A percentile compares a stretch with the other conserved stretches of the same genome.
phyloP scores from a whole-genome alignment of 176 grass and related monocot species.

The Aegilops speltoides region DNA sequence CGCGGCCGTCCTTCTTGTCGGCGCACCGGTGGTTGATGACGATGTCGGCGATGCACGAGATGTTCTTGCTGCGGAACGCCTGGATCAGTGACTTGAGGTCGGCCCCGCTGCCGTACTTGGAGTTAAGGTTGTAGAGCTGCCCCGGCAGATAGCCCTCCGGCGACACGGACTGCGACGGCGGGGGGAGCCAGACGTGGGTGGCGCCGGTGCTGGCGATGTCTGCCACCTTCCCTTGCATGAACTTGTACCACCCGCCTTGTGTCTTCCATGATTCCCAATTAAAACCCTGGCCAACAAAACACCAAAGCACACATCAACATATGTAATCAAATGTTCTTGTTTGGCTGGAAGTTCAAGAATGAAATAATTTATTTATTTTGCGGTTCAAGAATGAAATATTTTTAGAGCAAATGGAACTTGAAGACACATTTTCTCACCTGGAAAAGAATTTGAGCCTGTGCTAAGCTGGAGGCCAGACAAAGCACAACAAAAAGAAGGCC shows the following conservation, averaged over 20 bases:
- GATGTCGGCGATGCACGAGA: constrained; percentile 10
- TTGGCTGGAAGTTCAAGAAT: too few relatives aligned
- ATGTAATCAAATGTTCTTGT: background rate
- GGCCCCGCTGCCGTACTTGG: background rate
- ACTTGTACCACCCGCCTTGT: background rate
- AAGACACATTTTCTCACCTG: background rate
- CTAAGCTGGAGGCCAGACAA: background rate
- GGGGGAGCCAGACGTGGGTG: background rate
- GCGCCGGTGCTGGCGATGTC: background rate
- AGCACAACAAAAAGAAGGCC: background rate
- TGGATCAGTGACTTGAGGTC: background rate
- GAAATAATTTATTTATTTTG: too few relatives aligned
- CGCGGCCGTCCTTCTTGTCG: constrained; percentile 37
- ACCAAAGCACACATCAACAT: background rate
- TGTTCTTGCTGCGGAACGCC: too few relatives aligned
- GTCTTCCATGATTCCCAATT: constrained; percentile 7
- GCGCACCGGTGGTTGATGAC: constrained; percentile 54
- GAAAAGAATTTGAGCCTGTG: constrained; percentile 7
- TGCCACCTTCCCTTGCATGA: background rate
- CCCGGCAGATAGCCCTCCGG: background rate
- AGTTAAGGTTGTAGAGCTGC: background rate
- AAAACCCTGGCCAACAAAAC: background rate
- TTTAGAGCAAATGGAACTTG: too few relatives aligned
- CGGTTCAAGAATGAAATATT: too few relatives aligned
- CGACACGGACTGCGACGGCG: background rate